Percentiles rank a stretch among this genome's conserved stretches.
phyloP scores from a whole-genome alignment of 2,329 filamentous ascomycete genomes.

The Alternaria atra region DNA sequence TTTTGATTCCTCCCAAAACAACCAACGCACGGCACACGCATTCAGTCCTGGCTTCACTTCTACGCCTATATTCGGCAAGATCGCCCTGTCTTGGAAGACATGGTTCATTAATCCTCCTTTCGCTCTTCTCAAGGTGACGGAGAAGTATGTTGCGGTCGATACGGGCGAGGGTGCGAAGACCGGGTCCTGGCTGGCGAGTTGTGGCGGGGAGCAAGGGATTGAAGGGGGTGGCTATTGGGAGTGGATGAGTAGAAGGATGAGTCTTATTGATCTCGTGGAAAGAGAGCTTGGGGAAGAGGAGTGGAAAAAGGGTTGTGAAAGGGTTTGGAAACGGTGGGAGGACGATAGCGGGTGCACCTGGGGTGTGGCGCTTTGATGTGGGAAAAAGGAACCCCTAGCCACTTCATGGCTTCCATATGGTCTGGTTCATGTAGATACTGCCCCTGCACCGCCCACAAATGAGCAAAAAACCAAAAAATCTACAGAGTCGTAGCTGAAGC shows the following conservation, averaged over 20 bases:
- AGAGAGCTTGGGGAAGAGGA: constrained; percentile 5
- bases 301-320: not conserved
- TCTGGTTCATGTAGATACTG: not conserved
- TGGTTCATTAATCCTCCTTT: constrained; percentile 24
- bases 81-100: constrained; percentile 15
- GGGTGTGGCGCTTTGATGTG: constrained; percentile 1
- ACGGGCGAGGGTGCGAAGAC: constrained; percentile 25
- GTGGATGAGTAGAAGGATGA: constrained; percentile 12
- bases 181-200: constrained; percentile 22
- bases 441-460: not conserved
- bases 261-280: constrained; percentile 19
- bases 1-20: not conserved
- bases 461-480: not conserved
- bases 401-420: not conserved
- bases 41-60: constrained; percentile 24
- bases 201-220: constrained; percentile 5
- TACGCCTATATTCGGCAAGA: constrained; percentile 21
- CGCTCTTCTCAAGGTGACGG: constrained; percentile 15
- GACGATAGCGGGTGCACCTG: constrained; percentile 15
- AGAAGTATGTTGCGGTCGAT: constrained; percentile 16
- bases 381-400: not conserved
- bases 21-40: constrained; percentile 11
- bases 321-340: constrained; percentile 23
- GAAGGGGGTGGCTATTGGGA: constrained; percentile 24
- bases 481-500: constrained; percentile 6